Conservation (phyloP, 2,329 filamentous ascomycete species). For the Fusarium virguliforme region DNA sequence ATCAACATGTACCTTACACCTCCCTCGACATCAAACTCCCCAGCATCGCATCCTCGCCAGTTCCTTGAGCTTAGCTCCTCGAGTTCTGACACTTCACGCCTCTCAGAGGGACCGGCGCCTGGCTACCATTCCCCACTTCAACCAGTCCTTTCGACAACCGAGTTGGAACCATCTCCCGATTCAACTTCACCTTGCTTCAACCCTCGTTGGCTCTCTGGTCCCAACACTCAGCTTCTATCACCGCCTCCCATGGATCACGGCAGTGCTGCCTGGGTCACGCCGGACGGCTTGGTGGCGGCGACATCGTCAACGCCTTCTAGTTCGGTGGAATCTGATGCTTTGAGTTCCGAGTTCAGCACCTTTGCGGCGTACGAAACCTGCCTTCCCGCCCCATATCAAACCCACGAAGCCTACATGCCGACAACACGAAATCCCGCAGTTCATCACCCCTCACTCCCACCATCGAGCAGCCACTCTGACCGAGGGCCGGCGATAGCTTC, state of each 20-base stretch:
- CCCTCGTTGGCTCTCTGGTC: constrained; percentile 53
- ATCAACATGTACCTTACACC: constrained; percentile 67
- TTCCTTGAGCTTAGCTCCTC: constrained; percentile 46
- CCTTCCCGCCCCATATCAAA: constrained; percentile 60
- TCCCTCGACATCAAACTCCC: constrained; percentile 62
- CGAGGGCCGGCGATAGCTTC: constrained; percentile 37
- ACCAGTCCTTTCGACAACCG: constrained; percentile 60
- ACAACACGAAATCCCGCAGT: constrained; percentile 52
- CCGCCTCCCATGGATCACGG: constrained; percentile 59
- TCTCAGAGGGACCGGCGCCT: constrained; percentile 57
- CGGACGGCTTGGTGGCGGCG: constrained; percentile 58
- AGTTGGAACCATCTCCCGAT: constrained; percentile 61
- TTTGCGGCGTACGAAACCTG: constrained; percentile 65
- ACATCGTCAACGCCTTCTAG: constrained; percentile 55
- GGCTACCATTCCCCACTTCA: constrained; percentile 65
- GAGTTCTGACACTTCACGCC: constrained; percentile 54
- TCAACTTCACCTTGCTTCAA: constrained; percentile 59
- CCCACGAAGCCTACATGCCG: constrained; percentile 63
- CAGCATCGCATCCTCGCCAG: constrained; percentile 56
- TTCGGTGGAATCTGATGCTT: constrained; percentile 62
- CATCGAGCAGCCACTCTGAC: constrained; percentile 37
- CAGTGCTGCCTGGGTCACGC: constrained; percentile 60
- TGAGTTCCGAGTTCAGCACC: constrained; percentile 67
- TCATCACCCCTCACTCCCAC: constrained; percentile 43
- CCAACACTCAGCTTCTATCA: constrained; percentile 39